phyloP scores from a whole-genome alignment of 371 early-diverging fungal genomes.

The Mortierella sp. region DNA sequence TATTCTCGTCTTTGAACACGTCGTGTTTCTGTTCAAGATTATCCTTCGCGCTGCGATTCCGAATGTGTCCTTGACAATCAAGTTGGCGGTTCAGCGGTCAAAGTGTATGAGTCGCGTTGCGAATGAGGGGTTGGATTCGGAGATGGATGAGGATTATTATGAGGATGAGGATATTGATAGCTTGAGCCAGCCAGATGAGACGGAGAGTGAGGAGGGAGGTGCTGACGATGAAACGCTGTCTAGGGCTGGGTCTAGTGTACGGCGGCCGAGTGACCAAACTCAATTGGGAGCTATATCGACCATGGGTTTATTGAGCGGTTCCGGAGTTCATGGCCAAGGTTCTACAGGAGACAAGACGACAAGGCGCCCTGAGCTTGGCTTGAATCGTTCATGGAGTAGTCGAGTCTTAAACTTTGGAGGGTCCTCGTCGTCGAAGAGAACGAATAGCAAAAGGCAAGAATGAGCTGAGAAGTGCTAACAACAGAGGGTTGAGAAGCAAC shows the following conservation, averaged over 20 bases:
- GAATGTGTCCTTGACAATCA: constrained; percentile 59
- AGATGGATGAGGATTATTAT: constrained; percentile 1
- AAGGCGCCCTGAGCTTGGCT: neutral
- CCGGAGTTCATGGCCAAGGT: neutral
- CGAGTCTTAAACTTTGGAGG: neutral
- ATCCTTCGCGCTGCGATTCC: constrained; percentile 60
- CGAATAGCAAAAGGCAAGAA: neutral
- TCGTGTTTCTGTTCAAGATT: constrained; percentile 60
- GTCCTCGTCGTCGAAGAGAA: neutral
- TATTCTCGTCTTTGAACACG: constrained; percentile 64
- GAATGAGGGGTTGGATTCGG: constrained; percentile 32
- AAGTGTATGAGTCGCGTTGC: constrained; percentile 52
- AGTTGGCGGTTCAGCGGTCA: constrained; percentile 60
- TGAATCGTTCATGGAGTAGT: neutral
- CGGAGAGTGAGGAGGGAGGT: neutral
- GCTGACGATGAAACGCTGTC: neutral
- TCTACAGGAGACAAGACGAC: neutral
- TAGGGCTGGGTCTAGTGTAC: neutral
- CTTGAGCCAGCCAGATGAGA: constrained; percentile 9
- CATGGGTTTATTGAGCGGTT: neutral
- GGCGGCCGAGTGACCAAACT: neutral
- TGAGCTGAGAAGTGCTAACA: neutral
- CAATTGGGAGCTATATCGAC: neutral
- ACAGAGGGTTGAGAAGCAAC: neutral
- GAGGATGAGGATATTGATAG: constrained; percentile 37